Base-by-base conservation (phyloP, 2,329 filamentous ascomycete species). In the Calonectria hongkongensis region DNA sequence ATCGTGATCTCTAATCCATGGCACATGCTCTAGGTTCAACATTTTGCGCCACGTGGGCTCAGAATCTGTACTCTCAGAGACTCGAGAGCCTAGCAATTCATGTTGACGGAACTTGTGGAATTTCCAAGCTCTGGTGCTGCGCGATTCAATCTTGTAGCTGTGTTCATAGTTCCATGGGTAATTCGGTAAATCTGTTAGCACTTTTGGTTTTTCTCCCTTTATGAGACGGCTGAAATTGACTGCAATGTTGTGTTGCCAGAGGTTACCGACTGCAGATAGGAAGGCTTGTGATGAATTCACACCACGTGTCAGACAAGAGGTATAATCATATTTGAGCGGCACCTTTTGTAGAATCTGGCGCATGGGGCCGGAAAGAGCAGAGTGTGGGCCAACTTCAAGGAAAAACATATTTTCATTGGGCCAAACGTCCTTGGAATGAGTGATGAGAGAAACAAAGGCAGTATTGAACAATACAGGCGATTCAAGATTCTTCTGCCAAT, bases 1-100 rank as follows among this genome's bases (percentile, higher is more conserved):
- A 10, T 78, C 72, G 79, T 88, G 87, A 68, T 87, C 85, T n/a
- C 85, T 79, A 0, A 86, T 79, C 67, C 88, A 88, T 18, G 88
- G 81, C 2, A 41, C 69, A 25, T 78, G 41, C 1, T 74, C 70
- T 0, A 80, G 1, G 7, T 68, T 66, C 5, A 82, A 54, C 1
- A 78, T 1, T n/a, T 81, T 81, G 0, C 79, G 62, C 72, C 74
- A 82, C 1, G n/a, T 12, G 0, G 79, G 75, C 4, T 77, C 73
- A 1, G 69, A 13, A 1, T 68, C 68, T 2, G 68, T 73, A 39
- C 58, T 74, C 28, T 80, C 80, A 0, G 63, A 21, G 1, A 67
- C 45, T 5, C 70, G 43, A 1, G 41, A 33, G 4, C 80, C 80
- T 0, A 82, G 69, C 0, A 89, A 78, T 45, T 87, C 84, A 51